phyloP scores from a whole-genome alignment of 805 yeast species.

The Metschnikowia chrysomelidarum region DNA sequence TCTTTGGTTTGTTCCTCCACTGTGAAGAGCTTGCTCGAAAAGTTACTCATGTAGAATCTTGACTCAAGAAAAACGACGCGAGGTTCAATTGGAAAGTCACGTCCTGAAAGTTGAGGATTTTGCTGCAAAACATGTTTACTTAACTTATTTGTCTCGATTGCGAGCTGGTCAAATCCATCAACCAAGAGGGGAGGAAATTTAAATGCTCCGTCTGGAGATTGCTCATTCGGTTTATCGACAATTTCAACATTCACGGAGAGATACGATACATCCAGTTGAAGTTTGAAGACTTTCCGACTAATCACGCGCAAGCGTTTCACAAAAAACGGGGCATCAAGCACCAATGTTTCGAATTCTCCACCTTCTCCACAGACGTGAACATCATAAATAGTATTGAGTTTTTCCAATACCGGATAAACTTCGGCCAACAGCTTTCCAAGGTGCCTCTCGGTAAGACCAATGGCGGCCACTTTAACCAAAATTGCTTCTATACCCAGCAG shows the following conservation, averaged over 20 bases:
- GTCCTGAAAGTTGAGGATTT: too few relatives aligned
- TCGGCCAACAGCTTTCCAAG: slow-evolving; percentile 67
- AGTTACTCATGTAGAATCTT: slow-evolving; percentile 30
- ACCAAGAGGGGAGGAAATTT: slow-evolving; percentile 5
- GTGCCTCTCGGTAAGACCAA: slow-evolving; percentile 67
- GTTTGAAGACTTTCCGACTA: slow-evolving; percentile 40
- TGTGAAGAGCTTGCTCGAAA: slow-evolving; percentile 19
- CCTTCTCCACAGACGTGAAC: slow-evolving; percentile 98
- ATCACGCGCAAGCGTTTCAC: slow-evolving; percentile 44
- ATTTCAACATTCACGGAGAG: slow-evolving; percentile 52
- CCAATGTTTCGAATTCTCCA: slow-evolving; percentile 95
- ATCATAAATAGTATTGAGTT: slow-evolving; percentile 64
- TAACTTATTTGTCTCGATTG: not conserved
- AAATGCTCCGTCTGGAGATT: not conserved
- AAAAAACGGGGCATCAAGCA: slow-evolving; percentile 87
- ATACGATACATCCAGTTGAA: slow-evolving; percentile 71
- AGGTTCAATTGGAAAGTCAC: slow-evolving; percentile 2
- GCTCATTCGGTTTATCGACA: slow-evolving; percentile 34
- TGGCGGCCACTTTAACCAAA: slow-evolving; percentile 89
- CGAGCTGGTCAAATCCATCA: slow-evolving; percentile 1
- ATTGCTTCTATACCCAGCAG: slow-evolving; percentile 69
- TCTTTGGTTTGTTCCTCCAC: slow-evolving; percentile 44
- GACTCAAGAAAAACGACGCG: slow-evolving; percentile 5
- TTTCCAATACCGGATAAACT: slow-evolving; percentile 54
- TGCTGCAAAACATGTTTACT: not conserved